Evolutionary conservation across 1,284 basidiomycete species (phyloP).

Genomic region (Trichosporon asahii): DNA sequence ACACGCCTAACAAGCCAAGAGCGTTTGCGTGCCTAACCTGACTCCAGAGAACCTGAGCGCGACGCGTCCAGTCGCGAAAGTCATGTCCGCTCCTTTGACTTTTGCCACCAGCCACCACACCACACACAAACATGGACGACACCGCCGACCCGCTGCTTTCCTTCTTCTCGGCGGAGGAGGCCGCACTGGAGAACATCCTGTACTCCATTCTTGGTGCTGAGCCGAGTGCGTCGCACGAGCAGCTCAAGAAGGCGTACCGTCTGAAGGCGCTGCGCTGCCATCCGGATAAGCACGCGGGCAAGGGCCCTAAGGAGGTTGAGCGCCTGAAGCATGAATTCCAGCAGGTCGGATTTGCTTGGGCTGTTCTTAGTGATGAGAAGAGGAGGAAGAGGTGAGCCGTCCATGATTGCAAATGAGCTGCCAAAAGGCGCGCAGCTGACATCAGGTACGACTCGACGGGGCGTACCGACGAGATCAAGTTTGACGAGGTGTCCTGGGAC

Average conservation of each 20-base stretch:
- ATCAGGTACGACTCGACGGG: conserved; percentile 72
- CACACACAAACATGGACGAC: conserved; percentile 57
- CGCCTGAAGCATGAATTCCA: conserved; percentile 73
- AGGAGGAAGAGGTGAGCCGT: conserved; percentile 58
- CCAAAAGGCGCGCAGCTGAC: neutral
- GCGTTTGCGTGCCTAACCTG: neutral
- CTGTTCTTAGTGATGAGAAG: conserved; percentile 74
- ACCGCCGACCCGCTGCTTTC: conserved; percentile 67
- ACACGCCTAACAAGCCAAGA: neutral
- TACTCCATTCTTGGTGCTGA: conserved; percentile 67
- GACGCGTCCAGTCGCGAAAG: conserved; percentile 10
- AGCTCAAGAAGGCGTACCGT: conserved; percentile 79
- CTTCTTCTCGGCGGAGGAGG: conserved; percentile 70
- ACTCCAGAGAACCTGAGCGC: neutral
- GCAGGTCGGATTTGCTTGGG: conserved; percentile 84
- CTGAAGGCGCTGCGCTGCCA: conserved; percentile 76
- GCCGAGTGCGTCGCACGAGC: conserved; percentile 59
- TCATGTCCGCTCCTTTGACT: neutral
- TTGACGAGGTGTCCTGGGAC: conserved; percentile 81
- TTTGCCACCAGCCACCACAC: neutral
- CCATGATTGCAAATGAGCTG: neutral
- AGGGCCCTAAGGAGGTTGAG: conserved; percentile 61
- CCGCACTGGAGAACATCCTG: conserved; percentile 51
- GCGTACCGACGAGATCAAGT: conserved; percentile 70
- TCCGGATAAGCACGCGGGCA: conserved; percentile 77